These are phyloP conservation scores for Pleurotus sapidus DNA, from an alignment of 768 basidiomycete genomes.

Conservation along the genomic window DNA sequence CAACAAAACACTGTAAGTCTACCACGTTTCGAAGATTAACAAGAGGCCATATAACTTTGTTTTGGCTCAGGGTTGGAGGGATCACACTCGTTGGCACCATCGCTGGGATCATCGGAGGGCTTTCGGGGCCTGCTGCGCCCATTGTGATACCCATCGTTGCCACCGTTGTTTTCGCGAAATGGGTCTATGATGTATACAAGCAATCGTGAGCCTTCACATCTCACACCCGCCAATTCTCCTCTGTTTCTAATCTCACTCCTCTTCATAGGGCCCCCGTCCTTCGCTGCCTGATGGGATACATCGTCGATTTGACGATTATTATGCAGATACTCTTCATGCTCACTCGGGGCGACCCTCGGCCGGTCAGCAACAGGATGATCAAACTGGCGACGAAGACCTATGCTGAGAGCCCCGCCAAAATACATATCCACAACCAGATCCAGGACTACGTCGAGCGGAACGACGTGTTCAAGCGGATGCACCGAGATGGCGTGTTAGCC, in stretches of 20 bases:
- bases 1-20: background rate
- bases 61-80: background rate
- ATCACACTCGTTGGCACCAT: background rate
- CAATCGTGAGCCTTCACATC: constrained; percentile 13
- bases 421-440: background rate
- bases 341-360: background rate
- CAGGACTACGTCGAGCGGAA: background rate
- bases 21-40: background rate
- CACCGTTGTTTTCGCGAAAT: constrained; percentile 14
- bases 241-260: background rate
- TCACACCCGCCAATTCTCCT: background rate
- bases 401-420: background rate
- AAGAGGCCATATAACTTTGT: background rate
- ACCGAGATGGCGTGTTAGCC: background rate
- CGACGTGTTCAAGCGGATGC: background rate
- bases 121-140: constrained; percentile 14
- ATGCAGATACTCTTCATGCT: constrained; percentile 16
- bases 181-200: constrained; percentile 17
- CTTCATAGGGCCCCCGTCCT: background rate
- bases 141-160: constrained; percentile 19
- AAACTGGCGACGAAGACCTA: constrained; percentile 1
- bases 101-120: constrained; percentile 11
- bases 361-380: constrained; percentile 1
- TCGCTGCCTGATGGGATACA: constrained; percentile 20
- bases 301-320: constrained; percentile 21